Evolutionary conservation across 2,329 filamentous ascomycete species (phyloP).

Genomic region (Didymosphaeria variabile): DNA sequence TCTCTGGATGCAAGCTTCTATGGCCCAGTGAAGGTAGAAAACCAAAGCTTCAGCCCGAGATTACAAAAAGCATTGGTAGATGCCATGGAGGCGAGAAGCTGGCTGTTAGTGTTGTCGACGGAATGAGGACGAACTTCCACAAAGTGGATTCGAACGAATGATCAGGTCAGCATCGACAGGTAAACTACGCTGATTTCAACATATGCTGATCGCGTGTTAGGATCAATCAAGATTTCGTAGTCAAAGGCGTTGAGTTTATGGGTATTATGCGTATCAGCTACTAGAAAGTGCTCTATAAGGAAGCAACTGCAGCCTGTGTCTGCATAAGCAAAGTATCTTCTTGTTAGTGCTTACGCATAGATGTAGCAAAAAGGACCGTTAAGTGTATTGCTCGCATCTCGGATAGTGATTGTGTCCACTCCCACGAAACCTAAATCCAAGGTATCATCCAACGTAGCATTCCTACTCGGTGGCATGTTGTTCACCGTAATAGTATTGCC

Average conservation of each 20-base stretch:
- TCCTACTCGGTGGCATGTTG: constrained; percentile 54
- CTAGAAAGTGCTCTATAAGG: too few relatives aligned
- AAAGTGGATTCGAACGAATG: constrained; percentile 45
- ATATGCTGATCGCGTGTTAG: constrained; percentile 19
- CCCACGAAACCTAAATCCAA: constrained; percentile 52
- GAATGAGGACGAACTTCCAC: constrained; percentile 26
- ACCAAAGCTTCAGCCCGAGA: not conserved
- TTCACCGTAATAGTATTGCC: constrained; percentile 57
- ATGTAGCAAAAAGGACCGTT: constrained; percentile 57
- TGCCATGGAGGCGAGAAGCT: constrained; percentile 21
- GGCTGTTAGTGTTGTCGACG: constrained; percentile 19
- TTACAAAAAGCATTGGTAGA: not conserved
- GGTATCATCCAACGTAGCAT: constrained; percentile 56
- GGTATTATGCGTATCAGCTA: not conserved
- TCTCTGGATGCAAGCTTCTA: constrained; percentile 10
- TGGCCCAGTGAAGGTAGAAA: constrained; percentile 5
- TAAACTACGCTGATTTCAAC: not conserved
- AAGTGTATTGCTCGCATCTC: constrained; percentile 53
- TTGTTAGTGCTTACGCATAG: constrained; percentile 36
- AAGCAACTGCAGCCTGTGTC: too few relatives aligned
- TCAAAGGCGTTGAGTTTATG: constrained; percentile 46
- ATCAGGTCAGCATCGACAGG: constrained; percentile 19
- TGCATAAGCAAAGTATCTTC: too few relatives aligned
- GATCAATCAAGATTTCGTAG: constrained; percentile 62
- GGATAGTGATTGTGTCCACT: constrained; percentile 43